Evolutionary conservation across 108 stramenopile species (phyloP).

Genomic region (Seminavis robusta): DNA sequence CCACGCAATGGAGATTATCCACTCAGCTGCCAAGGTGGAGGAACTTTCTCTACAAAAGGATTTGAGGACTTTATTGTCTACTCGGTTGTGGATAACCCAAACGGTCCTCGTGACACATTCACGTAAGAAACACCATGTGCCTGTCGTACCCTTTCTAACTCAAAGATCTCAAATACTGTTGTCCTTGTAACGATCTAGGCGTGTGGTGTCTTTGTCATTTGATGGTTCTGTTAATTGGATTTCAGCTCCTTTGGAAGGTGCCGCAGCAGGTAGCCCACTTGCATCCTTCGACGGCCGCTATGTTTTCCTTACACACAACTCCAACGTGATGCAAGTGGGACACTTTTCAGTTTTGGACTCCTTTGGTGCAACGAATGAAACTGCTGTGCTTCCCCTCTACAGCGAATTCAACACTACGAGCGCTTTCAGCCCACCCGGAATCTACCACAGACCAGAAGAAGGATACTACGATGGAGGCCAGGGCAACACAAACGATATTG

Average conservation of each 20-base stretch:
- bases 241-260: background rate
- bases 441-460: slow-evolving; percentile 32
- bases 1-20: background rate
- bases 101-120: no score
- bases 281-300: slow-evolving; percentile 34
- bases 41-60: slow-evolving; percentile 8
- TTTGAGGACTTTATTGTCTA: slow-evolving; percentile 19
- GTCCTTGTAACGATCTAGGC: no score
- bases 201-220: background rate
- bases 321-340: slow-evolving; percentile 14
- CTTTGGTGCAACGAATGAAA: background rate
- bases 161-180: no score
- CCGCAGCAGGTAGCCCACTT: slow-evolving; percentile 25
- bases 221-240: background rate
- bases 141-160: no score
- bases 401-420: background rate
- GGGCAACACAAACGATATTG: slow-evolving; percentile 17
- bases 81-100: slow-evolving; percentile 24
- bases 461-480: slow-evolving; percentile 33
- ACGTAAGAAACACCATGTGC: no score
- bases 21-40: slow-evolving; percentile 21
- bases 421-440: slow-evolving; percentile 27
- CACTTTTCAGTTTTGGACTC: slow-evolving; percentile 36
- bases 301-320: slow-evolving; percentile 44
- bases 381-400: background rate